Conservation (phyloP, 148 eudicot genomes). For the Vaccinium myrtillus region DNA sequence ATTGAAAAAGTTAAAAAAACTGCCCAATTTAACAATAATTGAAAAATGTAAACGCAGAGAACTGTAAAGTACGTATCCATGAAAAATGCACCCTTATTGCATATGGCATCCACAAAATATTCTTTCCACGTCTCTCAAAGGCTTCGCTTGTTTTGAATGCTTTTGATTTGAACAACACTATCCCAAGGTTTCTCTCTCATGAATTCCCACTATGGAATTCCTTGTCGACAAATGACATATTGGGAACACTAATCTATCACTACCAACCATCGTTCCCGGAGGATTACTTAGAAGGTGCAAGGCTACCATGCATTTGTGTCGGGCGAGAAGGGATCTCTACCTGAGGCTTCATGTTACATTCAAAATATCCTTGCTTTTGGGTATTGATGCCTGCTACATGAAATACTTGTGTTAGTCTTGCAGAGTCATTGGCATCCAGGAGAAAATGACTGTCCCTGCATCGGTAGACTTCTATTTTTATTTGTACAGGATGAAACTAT, state of each 20-base stretch:
- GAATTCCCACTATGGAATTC: neutral
- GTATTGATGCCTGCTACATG: neutral
- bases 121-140: no score
- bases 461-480: neutral
- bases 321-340: neutral
- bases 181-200: neutral
- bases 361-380: conserved; percentile 1
- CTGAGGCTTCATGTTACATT: neutral
- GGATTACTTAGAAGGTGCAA: neutral
- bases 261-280: neutral
- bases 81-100: no score
- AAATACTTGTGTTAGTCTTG: neutral
- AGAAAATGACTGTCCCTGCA: neutral
- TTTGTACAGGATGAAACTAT: neutral
- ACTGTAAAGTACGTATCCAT: no score
- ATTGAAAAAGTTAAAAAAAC: no score
- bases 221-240: neutral
- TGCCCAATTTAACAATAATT: no score
- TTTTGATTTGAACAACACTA: neutral
- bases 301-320: neutral
- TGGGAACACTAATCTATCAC: neutral
- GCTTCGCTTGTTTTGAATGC: no score
- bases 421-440: neutral
- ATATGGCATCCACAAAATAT: no score
- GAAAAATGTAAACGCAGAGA: no score